Percentiles rank a stretch among this genome's conserved stretches.
Conservation (phyloP, 345 rosid species). For the Mallotus nudiflorus region DNA sequence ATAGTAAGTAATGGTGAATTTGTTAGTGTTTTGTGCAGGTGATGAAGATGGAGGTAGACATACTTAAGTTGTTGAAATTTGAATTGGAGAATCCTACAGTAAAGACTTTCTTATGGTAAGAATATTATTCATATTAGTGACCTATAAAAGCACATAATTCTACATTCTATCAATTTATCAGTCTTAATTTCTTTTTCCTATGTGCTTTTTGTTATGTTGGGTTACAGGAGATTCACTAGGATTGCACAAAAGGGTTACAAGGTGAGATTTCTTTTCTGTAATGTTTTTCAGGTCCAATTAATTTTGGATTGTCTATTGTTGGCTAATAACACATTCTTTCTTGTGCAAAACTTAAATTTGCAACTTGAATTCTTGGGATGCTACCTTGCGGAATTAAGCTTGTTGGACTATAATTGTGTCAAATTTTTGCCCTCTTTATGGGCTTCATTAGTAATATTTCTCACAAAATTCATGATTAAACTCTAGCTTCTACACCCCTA, state of each 20-base stretch:
- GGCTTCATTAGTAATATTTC: too few relatives aligned
- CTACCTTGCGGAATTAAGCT: too few relatives aligned
- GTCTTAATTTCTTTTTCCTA: neutral
- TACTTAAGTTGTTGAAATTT: constrained; percentile 58
- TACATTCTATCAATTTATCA: neutral
- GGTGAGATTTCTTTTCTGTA: constrained; percentile 3
- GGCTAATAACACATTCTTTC: too few relatives aligned
- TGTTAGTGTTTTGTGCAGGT: constrained; percentile 36
- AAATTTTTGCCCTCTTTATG: too few relatives aligned
- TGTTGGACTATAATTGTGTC: too few relatives aligned
- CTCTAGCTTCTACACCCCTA: too few relatives aligned
- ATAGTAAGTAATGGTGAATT: neutral
- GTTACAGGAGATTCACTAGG: constrained; percentile 53
- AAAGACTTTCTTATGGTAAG: constrained; percentile 61
- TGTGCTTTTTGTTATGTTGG: constrained; percentile 20
- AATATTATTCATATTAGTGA: neutral
- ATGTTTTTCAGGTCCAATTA: neutral
- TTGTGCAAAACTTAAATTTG: too few relatives aligned
- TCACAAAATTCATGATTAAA: too few relatives aligned
- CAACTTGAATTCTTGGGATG: too few relatives aligned
- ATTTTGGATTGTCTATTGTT: neutral
- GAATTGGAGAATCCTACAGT: constrained; percentile 74
- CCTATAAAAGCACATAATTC: neutral
- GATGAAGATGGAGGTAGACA: constrained; percentile 78
- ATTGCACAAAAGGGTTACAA: constrained; percentile 54